Percentiles rank a stretch among this genome's conserved stretches.
These are phyloP conservation scores for Ceratorhiza oryzae-sativae DNA, from an alignment of 1,284 basidiomycete genomes.

Conservation along the genomic window DNA sequence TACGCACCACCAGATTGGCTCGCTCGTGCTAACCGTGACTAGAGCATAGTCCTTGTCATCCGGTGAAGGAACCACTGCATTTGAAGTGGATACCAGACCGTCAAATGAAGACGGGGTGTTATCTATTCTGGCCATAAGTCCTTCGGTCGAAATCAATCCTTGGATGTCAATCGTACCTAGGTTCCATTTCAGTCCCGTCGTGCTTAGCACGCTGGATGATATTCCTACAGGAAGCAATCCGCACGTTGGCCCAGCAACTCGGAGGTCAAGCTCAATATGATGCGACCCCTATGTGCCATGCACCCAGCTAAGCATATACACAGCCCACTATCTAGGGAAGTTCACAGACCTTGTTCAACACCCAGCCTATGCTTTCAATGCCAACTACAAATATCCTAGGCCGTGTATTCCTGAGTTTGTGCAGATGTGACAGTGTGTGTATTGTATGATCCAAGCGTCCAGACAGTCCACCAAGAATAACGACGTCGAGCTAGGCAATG, in stretches of 20 bases:
- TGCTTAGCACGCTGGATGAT: conserved; percentile 75
- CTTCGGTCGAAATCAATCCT: conserved; percentile 37
- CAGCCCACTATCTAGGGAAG: conserved; percentile 1
- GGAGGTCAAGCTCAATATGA: conserved; percentile 74
- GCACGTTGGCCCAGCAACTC: conserved; percentile 83
- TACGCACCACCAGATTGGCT: conserved; percentile 88
- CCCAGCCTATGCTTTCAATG: conserved; percentile 89
- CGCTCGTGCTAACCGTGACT: conserved; percentile 78
- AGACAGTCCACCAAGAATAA: conserved; percentile 87
- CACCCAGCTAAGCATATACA: conserved; percentile 11
- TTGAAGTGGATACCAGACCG: conserved; percentile 88
- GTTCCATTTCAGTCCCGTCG: conserved; percentile 90
- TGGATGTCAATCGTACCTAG: conserved; percentile 61
- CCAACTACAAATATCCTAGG: conserved; percentile 77
- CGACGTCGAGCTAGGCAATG: conserved; percentile 63
- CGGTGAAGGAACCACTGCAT: conserved; percentile 87
- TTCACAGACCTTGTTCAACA: conserved; percentile 73
- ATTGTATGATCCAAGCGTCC: conserved; percentile 95
- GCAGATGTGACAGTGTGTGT: conserved; percentile 85
- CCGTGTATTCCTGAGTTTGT: conserved; percentile 76
- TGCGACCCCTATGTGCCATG: conserved; percentile 74
- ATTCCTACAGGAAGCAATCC: conserved; percentile 92
- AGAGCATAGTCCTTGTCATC: conserved; percentile 81
- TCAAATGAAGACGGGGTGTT: conserved; percentile 76
- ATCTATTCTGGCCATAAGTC: conserved; percentile 44